Conservation (phyloP, 164 flowering plant genomes). For the Vitis riparia region DNA sequence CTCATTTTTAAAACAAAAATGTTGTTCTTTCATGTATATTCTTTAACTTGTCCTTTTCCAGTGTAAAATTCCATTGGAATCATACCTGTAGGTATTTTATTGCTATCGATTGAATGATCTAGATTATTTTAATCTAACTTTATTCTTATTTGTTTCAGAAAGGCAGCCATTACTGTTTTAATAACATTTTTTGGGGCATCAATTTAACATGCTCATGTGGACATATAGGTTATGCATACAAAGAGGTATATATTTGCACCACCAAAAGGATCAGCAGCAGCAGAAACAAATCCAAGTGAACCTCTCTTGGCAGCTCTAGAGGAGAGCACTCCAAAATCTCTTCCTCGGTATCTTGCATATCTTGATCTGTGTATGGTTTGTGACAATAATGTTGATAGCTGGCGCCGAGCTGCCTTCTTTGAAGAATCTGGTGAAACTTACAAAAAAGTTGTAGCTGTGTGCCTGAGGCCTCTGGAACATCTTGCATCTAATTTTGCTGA, state of each 20-base stretch:
- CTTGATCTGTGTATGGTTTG: slow-evolving; percentile 89
- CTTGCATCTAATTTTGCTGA: slow-evolving; percentile 58
- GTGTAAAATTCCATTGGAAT: too few species aligned
- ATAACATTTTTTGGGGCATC: too few species aligned
- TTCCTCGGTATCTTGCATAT: slow-evolving; percentile 79
- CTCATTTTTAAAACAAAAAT: too few species aligned
- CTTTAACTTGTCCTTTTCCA: too few species aligned
- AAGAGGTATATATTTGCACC: slow-evolving; percentile 88
- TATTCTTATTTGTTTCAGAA: too few species aligned
- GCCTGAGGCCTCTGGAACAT: slow-evolving; percentile 81
- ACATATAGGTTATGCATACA: slow-evolving; percentile 66
- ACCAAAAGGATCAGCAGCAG: slow-evolving; percentile 94
- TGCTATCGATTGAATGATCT: too few species aligned
- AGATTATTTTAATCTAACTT: too few species aligned
- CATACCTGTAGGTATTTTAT: too few species aligned
- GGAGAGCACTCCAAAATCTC: slow-evolving; percentile 66
- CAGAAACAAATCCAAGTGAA: slow-evolving; percentile 92
- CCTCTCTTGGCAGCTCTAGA: slow-evolving; percentile 79
- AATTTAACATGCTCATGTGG: neutral
- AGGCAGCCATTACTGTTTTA: too few species aligned
- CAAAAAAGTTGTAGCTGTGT: slow-evolving; percentile 66
- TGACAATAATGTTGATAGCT: slow-evolving; percentile 82
- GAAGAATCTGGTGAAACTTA: slow-evolving; percentile 97
- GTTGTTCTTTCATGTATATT: too few species aligned
- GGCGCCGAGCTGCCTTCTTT: slow-evolving; percentile 97